Evolutionary conservation across 495 filamentous ascomycete genomes (phyloP), one percentile per base, ranked within the genome.

Genomic region (Xylaria telfairii): DNA sequence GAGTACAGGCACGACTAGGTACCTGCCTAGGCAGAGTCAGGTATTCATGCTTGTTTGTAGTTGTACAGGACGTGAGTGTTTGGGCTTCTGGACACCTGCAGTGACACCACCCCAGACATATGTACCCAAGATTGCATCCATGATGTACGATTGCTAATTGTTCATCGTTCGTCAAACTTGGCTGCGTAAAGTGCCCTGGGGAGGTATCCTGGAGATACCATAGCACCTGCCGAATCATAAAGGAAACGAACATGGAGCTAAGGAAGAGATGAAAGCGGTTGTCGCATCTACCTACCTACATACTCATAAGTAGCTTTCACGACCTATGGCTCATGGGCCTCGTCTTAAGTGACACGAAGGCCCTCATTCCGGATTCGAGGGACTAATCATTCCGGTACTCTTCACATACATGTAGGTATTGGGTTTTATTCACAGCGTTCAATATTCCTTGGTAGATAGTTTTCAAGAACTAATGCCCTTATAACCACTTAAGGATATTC

Each of bases 401-500:
- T n/a, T n/a, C n/a, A n/a, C n/a, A n/a, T n/a, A n/a, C n/a, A n/a
- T n/a, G n/a, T n/a, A n/a, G n/a, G n/a, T n/a, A n/a, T n/a, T n/a
- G n/a, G n/a, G n/a, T n/a, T n/a, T n/a, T 21, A 24, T 53, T 12
- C 19, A 53, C 1, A 53, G 26, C 21, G 17, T 15, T 5, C 34
- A 34, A 10, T 26, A 34, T n/a, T 26, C 3, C n/a, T n/a, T n/a
- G n/a, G n/a, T 39, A 24, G 26, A 26, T 44, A 42, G 12, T 0
- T 17, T 42, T 32, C 44, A 61, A 34, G 53, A 24, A 15, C 59
- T 28, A 10, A 65, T 59, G 28, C 62, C 44, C 21, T 70, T 41
- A 51, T 77, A 77, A 13, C 64, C 54, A n/a, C 75, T 77, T 1
- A 74, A 4, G 12, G 74, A 73, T 7, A 77, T 67, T 37, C 70